Evolutionary conservation across 2,329 filamentous ascomycete genomes (phyloP), one percentile per base, ranked within the genome.

Genomic region (Penicillium sp.): DNA sequence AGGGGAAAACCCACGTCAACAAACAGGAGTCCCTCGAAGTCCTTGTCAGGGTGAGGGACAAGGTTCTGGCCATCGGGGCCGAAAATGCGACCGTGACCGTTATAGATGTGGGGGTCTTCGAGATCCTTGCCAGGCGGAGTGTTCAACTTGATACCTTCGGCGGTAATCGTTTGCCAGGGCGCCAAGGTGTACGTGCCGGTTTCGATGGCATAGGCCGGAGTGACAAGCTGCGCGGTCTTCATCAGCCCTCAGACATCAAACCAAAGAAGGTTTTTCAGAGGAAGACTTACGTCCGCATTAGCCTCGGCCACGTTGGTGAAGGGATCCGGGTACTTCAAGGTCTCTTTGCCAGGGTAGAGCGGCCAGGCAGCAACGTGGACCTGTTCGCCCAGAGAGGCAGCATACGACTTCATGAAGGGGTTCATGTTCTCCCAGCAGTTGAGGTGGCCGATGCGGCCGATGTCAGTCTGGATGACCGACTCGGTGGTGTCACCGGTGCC

Each of bases 371-470:
- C 77, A 26, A 80, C 69, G 57, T 76, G 72, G 19, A 80, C 71
- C 59, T 78, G 71, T 56, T 78, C 77, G 24, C 74, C 68, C 37
- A 72, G 68, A 8, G 70, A 70, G 45, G 69, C 69, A 3, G 72
- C 72, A 51, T 78, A 73, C 1, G 72, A 68, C 65, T 77, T 76
- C 56, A 76, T 67, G 65, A 78, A 77, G 0, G 75, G 78, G 62
- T 79, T 80, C 70, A 78, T 76, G 58, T 82, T 75, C 57, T 80
- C 76, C 75, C 76, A 79, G 68, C 76, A 79, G 61, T 77, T 78
- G 48, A 80, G 64, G 28, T 77, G 73, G 10, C 77, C 78, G 24
- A 80, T 63, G 2, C 72, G 69, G 12, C 77, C 76, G 40, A 78
- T 73, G 22, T 72, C 71, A 1, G 73, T 75, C 35, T 76, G 69